Evolutionary conservation across 306 rosid genomes (phyloP).

Genomic region (Oemleria cerasiformis): DNA sequence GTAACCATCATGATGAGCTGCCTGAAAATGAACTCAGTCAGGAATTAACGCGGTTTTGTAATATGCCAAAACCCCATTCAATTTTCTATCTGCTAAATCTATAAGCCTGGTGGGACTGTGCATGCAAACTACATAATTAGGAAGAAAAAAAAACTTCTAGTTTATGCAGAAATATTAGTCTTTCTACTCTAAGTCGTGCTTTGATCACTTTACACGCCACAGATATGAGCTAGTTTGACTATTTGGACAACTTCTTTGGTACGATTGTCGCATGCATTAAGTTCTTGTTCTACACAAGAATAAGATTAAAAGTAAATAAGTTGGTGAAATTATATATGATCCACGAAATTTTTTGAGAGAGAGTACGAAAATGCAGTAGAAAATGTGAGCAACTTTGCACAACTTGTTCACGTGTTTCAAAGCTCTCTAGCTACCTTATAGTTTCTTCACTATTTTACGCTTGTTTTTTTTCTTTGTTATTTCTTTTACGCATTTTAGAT

Average conservation of each 20-base stretch:
- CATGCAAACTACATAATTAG: too few relatives aligned
- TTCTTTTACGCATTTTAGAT: neutral
- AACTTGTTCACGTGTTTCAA: too few relatives aligned
- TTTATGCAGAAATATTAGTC: neutral
- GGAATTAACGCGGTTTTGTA: conserved; percentile 29
- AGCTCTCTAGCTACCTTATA: too few relatives aligned
- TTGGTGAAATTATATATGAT: too few relatives aligned
- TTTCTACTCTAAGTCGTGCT: neutral
- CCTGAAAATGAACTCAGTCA: conserved; percentile 26
- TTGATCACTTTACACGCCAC: neutral
- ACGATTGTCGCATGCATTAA: too few relatives aligned
- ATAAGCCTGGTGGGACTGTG: neutral
- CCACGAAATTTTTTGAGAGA: too few relatives aligned
- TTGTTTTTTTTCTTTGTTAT: neutral
- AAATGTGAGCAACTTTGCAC: too few relatives aligned
- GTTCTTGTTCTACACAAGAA: too few relatives aligned
- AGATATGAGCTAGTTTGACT: neutral
- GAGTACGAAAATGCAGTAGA: too few relatives aligned
- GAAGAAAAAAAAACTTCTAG: too few relatives aligned
- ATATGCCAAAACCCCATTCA: neutral
- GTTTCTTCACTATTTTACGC: neutral
- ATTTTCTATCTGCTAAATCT: neutral
- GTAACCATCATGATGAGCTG: conserved; percentile 40
- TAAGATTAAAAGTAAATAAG: too few relatives aligned
- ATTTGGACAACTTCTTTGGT: neutral